Base-by-base conservation (phyloP, 2,329 filamentous ascomycete species). In the Neopestalotiopsis rosae region DNA sequence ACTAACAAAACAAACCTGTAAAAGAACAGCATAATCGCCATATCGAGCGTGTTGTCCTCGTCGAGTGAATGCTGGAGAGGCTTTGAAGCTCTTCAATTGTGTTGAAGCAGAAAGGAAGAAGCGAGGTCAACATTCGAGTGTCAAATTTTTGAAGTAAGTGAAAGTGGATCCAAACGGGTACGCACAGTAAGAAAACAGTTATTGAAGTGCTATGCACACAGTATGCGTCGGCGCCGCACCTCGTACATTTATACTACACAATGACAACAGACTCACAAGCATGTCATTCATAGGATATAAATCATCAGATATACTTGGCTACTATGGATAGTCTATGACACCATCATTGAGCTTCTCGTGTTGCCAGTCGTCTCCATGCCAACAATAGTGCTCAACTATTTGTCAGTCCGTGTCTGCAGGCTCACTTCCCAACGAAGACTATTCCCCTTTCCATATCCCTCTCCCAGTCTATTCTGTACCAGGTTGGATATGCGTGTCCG, bases 401-500 rank as follows among this genome's bases (percentile, higher is more conserved):
- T 12, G 7, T 70, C 69, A 24, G 80, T 80, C 67, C 81, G 90
- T 77, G 94, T 90, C 82, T 98, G 94, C 66, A 97, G 86, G 61
- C 93, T 97, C 14, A 98, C 94, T 82, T 99, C 96, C 96, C 96
- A 99, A 75, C 91, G 91, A 77, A 96, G 86, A 49, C 91, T 92
- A 14, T 89, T 90, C 4, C 92, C 92, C 58, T 89, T 88, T 9
- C 95, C 95, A 79, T 97, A 97, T 1, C 93, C 94, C 70, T 95
- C 95, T 4, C 94, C 95, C 7, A 99, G 84, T 40, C 94, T 87
- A 76, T 96, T 97, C 79, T 93, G 92, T 66, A 99, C 90, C 75
- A 98, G 82, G 69, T 91, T 91, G 17, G 89, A 87, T 64, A 98
- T 89, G 61, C 93, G 90, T 71, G 92, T 91, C 69, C 95, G 89